Conservation (phyloP, 106 monocot genomes). For the Narthecium ossifragum region DNA sequence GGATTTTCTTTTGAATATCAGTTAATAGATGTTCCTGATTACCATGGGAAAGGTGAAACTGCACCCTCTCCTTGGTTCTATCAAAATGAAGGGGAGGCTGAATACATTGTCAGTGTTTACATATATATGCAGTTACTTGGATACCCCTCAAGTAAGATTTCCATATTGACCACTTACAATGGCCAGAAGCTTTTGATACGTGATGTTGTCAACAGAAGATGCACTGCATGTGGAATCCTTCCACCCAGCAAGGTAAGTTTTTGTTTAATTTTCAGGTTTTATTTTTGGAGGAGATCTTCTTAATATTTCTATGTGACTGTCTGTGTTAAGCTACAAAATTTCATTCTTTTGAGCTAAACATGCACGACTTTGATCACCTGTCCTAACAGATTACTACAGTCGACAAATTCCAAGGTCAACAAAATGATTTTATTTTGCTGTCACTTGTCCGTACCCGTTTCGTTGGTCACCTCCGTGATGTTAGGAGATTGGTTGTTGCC, state of each 20-base stretch:
- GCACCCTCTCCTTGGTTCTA: conserved; percentile 99
- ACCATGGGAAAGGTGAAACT: conserved; percentile 76
- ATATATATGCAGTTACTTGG: conserved; percentile 98
- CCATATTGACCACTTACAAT: conserved; percentile 98
- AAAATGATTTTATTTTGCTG: conserved; percentile 93
- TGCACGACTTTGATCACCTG: not conserved
- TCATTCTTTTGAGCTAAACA: no score
- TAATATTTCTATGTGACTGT: no score
- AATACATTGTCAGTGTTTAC: conserved; percentile 95
- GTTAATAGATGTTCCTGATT: conserved; percentile 86
- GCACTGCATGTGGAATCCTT: conserved; percentile 67
- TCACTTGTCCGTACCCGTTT: conserved; percentile 95
- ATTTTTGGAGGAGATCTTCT: no score
- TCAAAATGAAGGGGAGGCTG: conserved; percentile 98
- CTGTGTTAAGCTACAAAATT: no score
- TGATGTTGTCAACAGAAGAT: conserved; percentile 90
- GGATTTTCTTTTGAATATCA: conserved; percentile 96
- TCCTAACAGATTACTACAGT: conserved; percentile 76
- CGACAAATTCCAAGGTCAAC: conserved; percentile 99
- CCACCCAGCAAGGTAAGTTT: conserved; percentile 88
- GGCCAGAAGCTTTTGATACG: conserved; percentile 98
- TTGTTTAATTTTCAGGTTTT: not conserved
- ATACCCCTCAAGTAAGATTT: conserved; percentile 86
- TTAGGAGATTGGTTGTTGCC: conserved; percentile 88
- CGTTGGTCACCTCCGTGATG: conserved; percentile 97